Conservation (phyloP, 768 basidiomycete genomes). For the Clitopilus hobsonii region DNA sequence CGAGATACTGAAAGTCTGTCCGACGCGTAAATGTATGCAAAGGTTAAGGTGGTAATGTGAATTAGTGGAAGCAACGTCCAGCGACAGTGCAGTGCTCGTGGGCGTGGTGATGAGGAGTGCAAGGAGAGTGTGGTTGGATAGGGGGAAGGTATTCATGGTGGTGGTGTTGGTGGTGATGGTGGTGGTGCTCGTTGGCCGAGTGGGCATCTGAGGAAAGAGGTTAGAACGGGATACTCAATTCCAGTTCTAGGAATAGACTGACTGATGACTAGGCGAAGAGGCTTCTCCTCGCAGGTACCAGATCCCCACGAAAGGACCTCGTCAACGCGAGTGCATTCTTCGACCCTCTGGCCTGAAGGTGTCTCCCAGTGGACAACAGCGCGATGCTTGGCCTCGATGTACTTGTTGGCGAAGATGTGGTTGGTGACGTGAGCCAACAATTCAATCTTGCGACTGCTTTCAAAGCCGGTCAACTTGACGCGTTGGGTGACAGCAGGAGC, state of each 20-base stretch:
- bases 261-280: slow-evolving; percentile 34
- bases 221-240: neutral
- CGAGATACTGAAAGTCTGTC: neutral
- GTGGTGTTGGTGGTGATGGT: slow-evolving; percentile 1
- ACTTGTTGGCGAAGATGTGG: slow-evolving; percentile 38
- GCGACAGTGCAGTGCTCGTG: slow-evolving; percentile 6
- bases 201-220: slow-evolving; percentile 6
- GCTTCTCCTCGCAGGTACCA: slow-evolving; percentile 28
- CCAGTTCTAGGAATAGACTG: slow-evolving; percentile 2
- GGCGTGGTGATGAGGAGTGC: slow-evolving; percentile 1
- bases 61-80: neutral
- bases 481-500: slow-evolving; percentile 35
- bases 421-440: slow-evolving; percentile 43
- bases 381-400: slow-evolving; percentile 27
- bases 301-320: slow-evolving; percentile 25
- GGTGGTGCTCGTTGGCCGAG: slow-evolving; percentile 2
- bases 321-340: slow-evolving; percentile 18
- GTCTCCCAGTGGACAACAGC: slow-evolving; percentile 37
- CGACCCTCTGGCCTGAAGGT: slow-evolving; percentile 27
- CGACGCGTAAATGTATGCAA: neutral
- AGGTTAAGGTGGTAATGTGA: neutral
- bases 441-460: slow-evolving; percentile 22
- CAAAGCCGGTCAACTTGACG: slow-evolving; percentile 30
- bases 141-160: neutral
- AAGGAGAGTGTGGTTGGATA: neutral